Evolutionary conservation across 768 basidiomycete species (phyloP).

Genomic region (Suillus weaverae): DNA sequence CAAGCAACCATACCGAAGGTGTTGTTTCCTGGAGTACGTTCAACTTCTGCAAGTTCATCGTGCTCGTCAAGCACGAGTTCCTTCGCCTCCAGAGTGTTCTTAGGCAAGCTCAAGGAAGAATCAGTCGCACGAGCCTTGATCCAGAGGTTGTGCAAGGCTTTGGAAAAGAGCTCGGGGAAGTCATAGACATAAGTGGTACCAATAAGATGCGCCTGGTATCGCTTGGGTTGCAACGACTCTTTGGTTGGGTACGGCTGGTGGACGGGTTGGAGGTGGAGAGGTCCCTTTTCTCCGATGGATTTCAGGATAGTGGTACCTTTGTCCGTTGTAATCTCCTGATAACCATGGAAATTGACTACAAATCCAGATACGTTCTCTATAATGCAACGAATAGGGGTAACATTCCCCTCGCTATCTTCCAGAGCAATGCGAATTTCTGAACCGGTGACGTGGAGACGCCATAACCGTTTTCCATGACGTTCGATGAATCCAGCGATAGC

Average conservation of each 20-base stretch:
- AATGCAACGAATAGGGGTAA: slow-evolving; percentile 94
- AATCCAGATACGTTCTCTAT: slow-evolving; percentile 99
- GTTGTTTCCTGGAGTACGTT: slow-evolving; percentile 91
- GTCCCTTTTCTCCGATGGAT: slow-evolving; percentile 97
- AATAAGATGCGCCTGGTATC: slow-evolving; percentile 97
- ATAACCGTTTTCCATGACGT: slow-evolving; percentile 95
- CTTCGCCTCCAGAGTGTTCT: slow-evolving; percentile 75
- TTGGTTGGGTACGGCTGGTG: slow-evolving; percentile 94
- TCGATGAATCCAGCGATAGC: slow-evolving; percentile 99
- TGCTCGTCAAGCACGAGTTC: slow-evolving; percentile 95
- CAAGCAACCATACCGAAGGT: slow-evolving; percentile 97
- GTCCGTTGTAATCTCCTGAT: slow-evolving; percentile 97
- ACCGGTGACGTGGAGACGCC: slow-evolving; percentile 97
- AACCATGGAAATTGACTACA: slow-evolving; percentile 96
- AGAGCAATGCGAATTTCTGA: slow-evolving; percentile 95
- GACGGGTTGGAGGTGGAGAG: slow-evolving; percentile 93
- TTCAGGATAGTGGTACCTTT: slow-evolving; percentile 94
- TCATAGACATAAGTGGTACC: slow-evolving; percentile 99
- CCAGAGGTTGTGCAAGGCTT: slow-evolving; percentile 95
- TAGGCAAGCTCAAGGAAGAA: slow-evolving; percentile 70
- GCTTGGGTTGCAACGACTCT: slow-evolving; percentile 96
- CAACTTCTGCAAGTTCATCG: slow-evolving; percentile 87
- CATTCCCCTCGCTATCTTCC: slow-evolving; percentile 93
- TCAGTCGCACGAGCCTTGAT: slow-evolving; percentile 63
- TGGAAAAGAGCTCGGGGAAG: slow-evolving; percentile 98